These are phyloP conservation scores for Claviceps africana DNA, from an alignment of 2,329 filamentous ascomycete genomes.

Conservation along the genomic window DNA sequence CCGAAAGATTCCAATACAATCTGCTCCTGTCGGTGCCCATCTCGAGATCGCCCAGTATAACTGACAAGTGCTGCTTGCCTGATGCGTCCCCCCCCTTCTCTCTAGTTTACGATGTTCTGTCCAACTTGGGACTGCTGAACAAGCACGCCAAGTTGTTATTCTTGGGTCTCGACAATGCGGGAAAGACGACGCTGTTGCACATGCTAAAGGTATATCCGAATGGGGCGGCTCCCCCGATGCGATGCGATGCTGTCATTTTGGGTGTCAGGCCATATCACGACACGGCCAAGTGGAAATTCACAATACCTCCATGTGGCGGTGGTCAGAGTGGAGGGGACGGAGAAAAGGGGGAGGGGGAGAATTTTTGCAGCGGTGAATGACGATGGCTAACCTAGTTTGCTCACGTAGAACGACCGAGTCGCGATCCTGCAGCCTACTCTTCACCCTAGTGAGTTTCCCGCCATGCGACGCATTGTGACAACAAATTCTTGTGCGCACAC, in stretches of 20 bases:
- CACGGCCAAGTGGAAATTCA: not conserved
- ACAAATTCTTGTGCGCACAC: not conserved
- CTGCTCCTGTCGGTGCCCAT: constrained; percentile 2
- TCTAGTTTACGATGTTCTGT: constrained; percentile 75
- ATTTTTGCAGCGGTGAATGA: not conserved
- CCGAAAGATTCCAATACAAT: constrained; percentile 4
- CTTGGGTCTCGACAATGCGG: constrained; percentile 84
- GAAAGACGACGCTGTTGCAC: constrained; percentile 86
- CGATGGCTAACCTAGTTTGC: constrained; percentile 12
- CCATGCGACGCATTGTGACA: not conserved
- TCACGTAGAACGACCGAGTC: constrained; percentile 68
- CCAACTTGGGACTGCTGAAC: constrained; percentile 77
- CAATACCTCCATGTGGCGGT: not conserved
- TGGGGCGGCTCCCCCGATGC: not conserved
- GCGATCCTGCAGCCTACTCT: constrained; percentile 82
- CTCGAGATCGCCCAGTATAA: constrained; percentile 5
- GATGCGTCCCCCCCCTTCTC: not conserved
- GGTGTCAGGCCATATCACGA: not conserved
- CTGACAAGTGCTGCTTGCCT: constrained; percentile 19
- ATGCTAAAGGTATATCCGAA: constrained; percentile 68
- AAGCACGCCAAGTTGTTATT: constrained; percentile 94
- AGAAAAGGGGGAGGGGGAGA: too few species aligned
- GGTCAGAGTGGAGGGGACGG: not conserved
- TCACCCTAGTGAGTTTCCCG: constrained; percentile 64
- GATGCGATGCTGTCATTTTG: not conserved